phyloP scores from a whole-genome alignment of 1,284 basidiomycete genomes.

The Cryptococcus neoformans region DNA sequence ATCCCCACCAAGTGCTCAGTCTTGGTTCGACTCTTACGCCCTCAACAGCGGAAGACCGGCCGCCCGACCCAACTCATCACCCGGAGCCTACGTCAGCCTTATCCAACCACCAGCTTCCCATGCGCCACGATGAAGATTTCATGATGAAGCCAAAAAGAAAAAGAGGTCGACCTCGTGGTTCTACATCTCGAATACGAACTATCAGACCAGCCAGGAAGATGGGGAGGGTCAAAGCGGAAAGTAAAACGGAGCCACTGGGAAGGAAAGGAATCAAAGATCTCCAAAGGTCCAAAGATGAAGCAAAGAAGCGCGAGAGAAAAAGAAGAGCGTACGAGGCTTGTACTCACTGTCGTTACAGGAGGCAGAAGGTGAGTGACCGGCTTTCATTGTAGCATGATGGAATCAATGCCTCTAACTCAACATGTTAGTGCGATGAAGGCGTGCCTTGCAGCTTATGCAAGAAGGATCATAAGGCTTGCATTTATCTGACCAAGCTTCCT shows the following conservation, averaged over 20 bases:
- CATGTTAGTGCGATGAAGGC: background rate
- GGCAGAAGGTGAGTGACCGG: background rate
- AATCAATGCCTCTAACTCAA: background rate
- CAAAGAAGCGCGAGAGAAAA: background rate
- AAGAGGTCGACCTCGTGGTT: no score
- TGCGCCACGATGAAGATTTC: no score
- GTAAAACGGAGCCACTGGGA: background rate
- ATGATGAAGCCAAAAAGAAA: no score
- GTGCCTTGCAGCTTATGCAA: background rate
- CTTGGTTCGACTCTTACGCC: no score
- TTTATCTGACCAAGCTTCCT: background rate
- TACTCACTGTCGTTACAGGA: background rate
- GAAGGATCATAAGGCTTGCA: background rate
- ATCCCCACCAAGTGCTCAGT: no score
- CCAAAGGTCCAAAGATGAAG: background rate
- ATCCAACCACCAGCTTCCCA: no score
- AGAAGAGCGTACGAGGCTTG: background rate
- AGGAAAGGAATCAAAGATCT: background rate
- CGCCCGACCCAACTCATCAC: no score
- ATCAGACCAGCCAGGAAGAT: background rate
- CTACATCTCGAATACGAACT: background rate
- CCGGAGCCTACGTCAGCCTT: no score
- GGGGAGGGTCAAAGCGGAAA: background rate
- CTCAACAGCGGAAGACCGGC: no score
- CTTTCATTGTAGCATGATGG: background rate